Percentiles rank a stretch among this genome's conserved stretches.
These are phyloP conservation scores for Macrotyloma uniflorum DNA, from an alignment of 306 rosid species.

Conservation along the genomic window DNA sequence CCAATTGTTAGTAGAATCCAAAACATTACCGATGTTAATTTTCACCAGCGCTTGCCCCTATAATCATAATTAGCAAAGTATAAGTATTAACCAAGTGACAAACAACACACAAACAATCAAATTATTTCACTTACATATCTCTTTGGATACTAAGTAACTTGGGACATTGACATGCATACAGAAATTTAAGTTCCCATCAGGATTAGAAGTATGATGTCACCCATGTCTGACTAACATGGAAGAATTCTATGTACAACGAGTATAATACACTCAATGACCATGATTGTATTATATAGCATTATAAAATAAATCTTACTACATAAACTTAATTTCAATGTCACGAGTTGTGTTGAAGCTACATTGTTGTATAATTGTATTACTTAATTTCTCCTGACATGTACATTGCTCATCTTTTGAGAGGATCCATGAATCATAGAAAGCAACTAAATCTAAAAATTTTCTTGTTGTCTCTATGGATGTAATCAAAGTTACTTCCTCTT, in stretches of 20 bases:
- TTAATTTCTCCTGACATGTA: not conserved
- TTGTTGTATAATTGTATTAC: not conserved
- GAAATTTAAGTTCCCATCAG: not conserved
- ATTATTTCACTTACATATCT: constrained; percentile 14
- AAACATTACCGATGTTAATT: constrained; percentile 73
- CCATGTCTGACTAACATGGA: constrained; percentile 1
- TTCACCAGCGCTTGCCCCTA: constrained; percentile 87
- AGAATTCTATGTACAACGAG: constrained; percentile 19
- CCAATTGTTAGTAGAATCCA: constrained; percentile 71
- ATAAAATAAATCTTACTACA: constrained; percentile 5
- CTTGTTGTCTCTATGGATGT: not conserved
- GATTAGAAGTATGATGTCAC: constrained; percentile 7
- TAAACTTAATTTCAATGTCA: constrained; percentile 17
- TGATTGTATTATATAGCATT: not conserved
- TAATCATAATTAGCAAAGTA: constrained; percentile 41
- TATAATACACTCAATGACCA: not conserved
- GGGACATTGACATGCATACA: constrained; percentile 18
- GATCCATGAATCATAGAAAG: constrained; percentile 14
- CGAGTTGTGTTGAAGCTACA: not conserved
- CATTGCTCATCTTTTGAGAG: constrained; percentile 15
- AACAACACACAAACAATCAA: not conserved
- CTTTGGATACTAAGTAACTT: constrained; percentile 23
- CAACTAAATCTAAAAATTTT: constrained; percentile 1
- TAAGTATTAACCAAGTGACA: constrained; percentile 39
- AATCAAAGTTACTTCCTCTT: not conserved